Base-by-base conservation (phyloP, 2,329 filamentous ascomycete genomes). In the Aspergillus oerlinghausenensis region DNA sequence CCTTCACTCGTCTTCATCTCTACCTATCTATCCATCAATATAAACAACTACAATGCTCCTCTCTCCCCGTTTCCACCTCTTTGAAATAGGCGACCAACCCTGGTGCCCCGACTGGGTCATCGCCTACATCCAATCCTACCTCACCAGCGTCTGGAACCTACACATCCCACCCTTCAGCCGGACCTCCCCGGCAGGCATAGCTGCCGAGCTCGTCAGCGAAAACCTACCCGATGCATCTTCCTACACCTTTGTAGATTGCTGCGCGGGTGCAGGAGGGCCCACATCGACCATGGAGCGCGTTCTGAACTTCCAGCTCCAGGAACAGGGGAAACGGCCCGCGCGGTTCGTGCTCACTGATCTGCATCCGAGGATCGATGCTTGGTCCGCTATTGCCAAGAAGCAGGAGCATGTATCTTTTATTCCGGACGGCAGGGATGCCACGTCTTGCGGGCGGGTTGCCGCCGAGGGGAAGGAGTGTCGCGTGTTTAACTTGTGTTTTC, bases 171-270 rank as follows among this genome's bases (percentile, higher is more conserved):
- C 50, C 5, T 63, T 62, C 56, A 65, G 60, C 51, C 56, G 58
- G 49, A 40, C 55, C 52, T 7, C 61, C 49, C 29, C 60, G 35
- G 51, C 63, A 54, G 50, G 60, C 25, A 28, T 60, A 50, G 60
- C 60, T 25, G 55, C 57, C 25, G 55, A 50, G 6, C 52, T 66
- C 14, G 51, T 67, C 38, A 45, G 55, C 8, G 57, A 61, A 10
- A 42, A 88, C 14, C 77, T 79, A 38, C 58, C 67, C 4, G 67
- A 75, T 26, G 74, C 84, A 1, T 73, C 77, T 19, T 71, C 76
- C 1, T 85, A 88, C 70, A 84, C 82, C 19, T 85, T 88, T 63
- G 81, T 92, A 59, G 89, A 92, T 74, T 89, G 91, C 72, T 90
- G 88, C 70, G 86, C 88, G 2, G 89, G 89, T 52, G 86, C 82